Conservation (phyloP, 176 grass and related monocot genomes). For the Oryza nivara region DNA sequence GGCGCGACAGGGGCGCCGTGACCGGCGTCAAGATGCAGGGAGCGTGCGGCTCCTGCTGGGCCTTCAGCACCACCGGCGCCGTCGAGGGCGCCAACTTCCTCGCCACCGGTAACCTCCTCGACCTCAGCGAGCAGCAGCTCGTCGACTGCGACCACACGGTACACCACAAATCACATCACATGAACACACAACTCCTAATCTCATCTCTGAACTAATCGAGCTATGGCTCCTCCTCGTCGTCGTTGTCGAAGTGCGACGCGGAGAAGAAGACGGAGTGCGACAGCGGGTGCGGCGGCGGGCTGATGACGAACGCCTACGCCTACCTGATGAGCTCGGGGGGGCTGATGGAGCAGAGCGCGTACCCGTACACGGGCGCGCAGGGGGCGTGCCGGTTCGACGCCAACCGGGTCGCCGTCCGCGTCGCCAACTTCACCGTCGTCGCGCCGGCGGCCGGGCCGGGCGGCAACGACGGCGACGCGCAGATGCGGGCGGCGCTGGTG, state of each 20-base stretch:
- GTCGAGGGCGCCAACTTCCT: slow-evolving; percentile 53
- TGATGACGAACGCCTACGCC: slow-evolving; percentile 85
- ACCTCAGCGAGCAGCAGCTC: slow-evolving; percentile 56
- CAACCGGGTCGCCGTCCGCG: slow-evolving; percentile 56
- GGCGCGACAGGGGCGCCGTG: slow-evolving; percentile 75
- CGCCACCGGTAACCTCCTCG: slow-evolving; percentile 43
- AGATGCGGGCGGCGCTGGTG: slow-evolving; percentile 68
- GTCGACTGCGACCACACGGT: slow-evolving; percentile 78
- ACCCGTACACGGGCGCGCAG: slow-evolving; percentile 68
- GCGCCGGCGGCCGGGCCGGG: slow-evolving; percentile 5
- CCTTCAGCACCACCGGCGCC: slow-evolving; percentile 54
- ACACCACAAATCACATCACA: background rate
- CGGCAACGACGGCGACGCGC: slow-evolving; percentile 39
- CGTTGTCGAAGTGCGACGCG: slow-evolving; percentile 70
- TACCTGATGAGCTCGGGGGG: slow-evolving; percentile 78
- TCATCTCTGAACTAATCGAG: no score
- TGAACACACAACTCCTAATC: no score
- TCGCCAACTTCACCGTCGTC: slow-evolving; percentile 71
- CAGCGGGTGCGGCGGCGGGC: slow-evolving; percentile 75
- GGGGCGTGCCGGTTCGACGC: slow-evolving; percentile 71
- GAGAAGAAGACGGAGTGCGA: slow-evolving; percentile 63
- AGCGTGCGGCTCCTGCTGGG: slow-evolving; percentile 53
- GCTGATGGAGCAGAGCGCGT: slow-evolving; percentile 67
- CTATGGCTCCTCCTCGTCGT: no score
- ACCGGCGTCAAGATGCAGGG: slow-evolving; percentile 89